These are phyloP conservation scores for Hanseniaspora uvarum DNA, from an alignment of 1,139 yeast genomes.

Conservation along the genomic window DNA sequence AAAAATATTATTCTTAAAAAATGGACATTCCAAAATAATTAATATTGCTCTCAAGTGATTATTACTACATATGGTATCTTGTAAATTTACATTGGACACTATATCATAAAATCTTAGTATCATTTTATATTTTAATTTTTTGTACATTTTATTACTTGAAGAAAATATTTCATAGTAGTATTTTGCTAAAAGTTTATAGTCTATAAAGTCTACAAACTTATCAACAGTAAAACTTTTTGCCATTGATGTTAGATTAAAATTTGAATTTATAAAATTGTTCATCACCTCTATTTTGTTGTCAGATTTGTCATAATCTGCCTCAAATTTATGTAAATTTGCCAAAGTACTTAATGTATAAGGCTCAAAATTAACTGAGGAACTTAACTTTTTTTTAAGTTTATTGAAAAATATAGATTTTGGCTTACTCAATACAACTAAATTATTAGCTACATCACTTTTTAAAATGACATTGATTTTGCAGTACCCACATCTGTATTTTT, in stretches of 20 bases:
- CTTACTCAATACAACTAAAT: not conserved
- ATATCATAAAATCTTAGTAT: not conserved
- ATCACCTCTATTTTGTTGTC: not conserved
- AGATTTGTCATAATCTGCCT: not conserved
- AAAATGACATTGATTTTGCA: not conserved
- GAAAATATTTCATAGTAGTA: not conserved
- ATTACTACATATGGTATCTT: slow-evolving; percentile 26
- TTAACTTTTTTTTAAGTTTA: not conserved
- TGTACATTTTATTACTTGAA: not conserved
- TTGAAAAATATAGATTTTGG: not conserved
- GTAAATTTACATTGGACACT: slow-evolving; percentile 24
- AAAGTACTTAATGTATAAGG: not conserved
- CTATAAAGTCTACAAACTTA: not conserved
- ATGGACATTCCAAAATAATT: slow-evolving; percentile 55
- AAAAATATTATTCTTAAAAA: slow-evolving; percentile 39
- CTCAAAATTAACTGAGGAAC: not conserved
- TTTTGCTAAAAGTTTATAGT: not conserved
- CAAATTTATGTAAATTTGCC: not conserved
- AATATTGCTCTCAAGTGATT: slow-evolving; percentile 42
- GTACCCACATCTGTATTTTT: slow-evolving; percentile 1
- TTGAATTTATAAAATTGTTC: not conserved
- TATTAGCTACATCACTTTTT: not conserved
- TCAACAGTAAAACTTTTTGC: not conserved
- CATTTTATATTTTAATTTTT: not conserved
- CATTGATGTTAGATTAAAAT: not conserved